These are phyloP conservation scores for Hypericum perforatum DNA, from an alignment of 345 rosid genomes.

Conservation along the genomic window DNA sequence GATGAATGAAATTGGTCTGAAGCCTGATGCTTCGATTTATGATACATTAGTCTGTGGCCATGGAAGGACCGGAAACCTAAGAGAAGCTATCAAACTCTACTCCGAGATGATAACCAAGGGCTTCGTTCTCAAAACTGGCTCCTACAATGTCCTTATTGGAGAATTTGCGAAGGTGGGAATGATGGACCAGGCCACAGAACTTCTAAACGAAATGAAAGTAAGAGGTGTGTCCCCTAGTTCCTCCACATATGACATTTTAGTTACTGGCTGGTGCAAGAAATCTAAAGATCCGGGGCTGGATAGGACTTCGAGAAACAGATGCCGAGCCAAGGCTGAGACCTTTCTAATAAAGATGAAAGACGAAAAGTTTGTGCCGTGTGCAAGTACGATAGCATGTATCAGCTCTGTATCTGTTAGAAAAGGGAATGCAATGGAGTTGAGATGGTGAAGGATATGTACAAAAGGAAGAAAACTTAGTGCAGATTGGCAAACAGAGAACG, in stretches of 20 bases:
- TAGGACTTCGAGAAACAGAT: slow-evolving; percentile 32
- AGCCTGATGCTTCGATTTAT: slow-evolving; percentile 53
- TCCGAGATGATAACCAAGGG: slow-evolving; percentile 75
- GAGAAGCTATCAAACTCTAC: slow-evolving; percentile 46
- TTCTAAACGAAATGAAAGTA: slow-evolving; percentile 61
- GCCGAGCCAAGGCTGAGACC: slow-evolving; percentile 46
- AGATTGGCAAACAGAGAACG: no score
- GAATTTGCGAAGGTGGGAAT: slow-evolving; percentile 54
- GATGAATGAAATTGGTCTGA: slow-evolving; percentile 53
- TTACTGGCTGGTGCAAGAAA: slow-evolving; percentile 59
- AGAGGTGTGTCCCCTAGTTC: slow-evolving; percentile 53
- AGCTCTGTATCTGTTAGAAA: slow-evolving; percentile 51
- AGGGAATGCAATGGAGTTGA: slow-evolving; percentile 51
- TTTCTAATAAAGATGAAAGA: slow-evolving; percentile 59
- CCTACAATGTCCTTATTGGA: slow-evolving; percentile 64
- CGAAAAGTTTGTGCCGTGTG: slow-evolving; percentile 50
- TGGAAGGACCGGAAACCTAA: slow-evolving; percentile 60
- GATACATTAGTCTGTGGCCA: slow-evolving; percentile 57
- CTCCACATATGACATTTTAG: slow-evolving; percentile 62
- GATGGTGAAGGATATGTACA: slow-evolving; percentile 39
- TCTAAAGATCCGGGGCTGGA: slow-evolving; percentile 44
- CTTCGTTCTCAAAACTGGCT: slow-evolving; percentile 60
- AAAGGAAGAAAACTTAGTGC: no score
- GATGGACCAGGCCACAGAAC: slow-evolving; percentile 73
- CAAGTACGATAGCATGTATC: slow-evolving; percentile 47